These are phyloP conservation scores for Hypoxylon sp. DNA, from an alignment of 2,329 filamentous ascomycete genomes.

Conservation along the genomic window DNA sequence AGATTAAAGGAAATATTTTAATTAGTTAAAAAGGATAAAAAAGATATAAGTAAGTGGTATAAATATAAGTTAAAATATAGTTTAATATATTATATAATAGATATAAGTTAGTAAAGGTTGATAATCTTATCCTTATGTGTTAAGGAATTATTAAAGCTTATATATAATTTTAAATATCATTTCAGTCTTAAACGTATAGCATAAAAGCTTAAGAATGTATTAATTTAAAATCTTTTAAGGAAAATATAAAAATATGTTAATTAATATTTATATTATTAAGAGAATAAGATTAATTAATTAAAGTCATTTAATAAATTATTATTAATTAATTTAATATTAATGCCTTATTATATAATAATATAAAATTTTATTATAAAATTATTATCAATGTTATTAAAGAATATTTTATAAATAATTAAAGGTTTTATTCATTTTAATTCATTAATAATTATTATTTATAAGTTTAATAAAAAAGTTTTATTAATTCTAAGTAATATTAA, in stretches of 20 bases:
- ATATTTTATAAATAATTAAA: background rate
- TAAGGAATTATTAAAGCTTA: background rate
- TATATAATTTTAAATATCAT: background rate
- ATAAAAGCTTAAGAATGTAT: background rate
- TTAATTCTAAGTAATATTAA: background rate
- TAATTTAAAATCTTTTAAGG: too few species aligned
- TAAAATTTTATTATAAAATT: background rate
- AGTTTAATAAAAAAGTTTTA: background rate
- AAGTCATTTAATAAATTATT: background rate
- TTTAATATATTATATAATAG: background rate
- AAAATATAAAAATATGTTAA: too few species aligned
- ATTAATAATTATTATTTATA: background rate
- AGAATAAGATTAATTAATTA: background rate
- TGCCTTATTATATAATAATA: background rate
- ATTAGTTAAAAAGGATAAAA: background rate
- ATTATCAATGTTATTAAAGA: too few species aligned
- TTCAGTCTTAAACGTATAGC: background rate
- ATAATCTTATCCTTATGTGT: background rate
- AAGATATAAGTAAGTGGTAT: background rate
- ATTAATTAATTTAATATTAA: background rate
- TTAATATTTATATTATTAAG: background rate
- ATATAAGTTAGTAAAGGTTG: background rate
- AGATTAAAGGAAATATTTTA: background rate
- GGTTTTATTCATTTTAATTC: background rate
- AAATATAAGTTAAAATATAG: background rate